Percentiles rank a stretch among this genome's conserved stretches.
phyloP scores from a whole-genome alignment of 139 green algal genomes.

The Tetraselmis chui region DNA sequence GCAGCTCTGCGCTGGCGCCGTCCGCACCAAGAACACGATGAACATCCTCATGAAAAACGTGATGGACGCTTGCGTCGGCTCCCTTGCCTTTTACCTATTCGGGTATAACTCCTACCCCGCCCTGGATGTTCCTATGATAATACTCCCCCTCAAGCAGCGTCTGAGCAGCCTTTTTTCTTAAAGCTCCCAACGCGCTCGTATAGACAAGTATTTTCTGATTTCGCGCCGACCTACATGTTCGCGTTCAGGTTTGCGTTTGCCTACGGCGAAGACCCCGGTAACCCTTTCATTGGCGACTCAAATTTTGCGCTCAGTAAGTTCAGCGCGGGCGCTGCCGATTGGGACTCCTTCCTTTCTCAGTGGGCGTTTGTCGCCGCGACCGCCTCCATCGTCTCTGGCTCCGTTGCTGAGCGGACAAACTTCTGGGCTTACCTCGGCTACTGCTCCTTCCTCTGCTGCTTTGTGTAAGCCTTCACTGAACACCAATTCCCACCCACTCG shows the following conservation, averaged over 20 bases:
- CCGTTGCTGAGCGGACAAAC: slow-evolving; percentile 62
- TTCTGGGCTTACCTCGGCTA: slow-evolving; percentile 50
- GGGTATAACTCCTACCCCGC: too few species aligned
- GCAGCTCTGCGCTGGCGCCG: slow-evolving; percentile 74
- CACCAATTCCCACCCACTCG: too few species aligned
- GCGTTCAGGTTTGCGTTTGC: slow-evolving; percentile 25
- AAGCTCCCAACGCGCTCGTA: too few species aligned
- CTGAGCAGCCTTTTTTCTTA: too few species aligned
- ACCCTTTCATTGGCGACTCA: slow-evolving; percentile 34
- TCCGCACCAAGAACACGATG: slow-evolving; percentile 82
- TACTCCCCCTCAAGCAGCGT: too few species aligned
- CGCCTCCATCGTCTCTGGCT: slow-evolving; percentile 58
- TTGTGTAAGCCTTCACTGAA: slow-evolving; percentile 34
- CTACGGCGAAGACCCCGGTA: slow-evolving; percentile 22
- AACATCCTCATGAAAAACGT: slow-evolving; percentile 87
- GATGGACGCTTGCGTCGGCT: slow-evolving; percentile 62
- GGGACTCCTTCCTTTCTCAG: slow-evolving; percentile 46
- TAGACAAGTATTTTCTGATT: too few species aligned
- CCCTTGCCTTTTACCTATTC: slow-evolving; percentile 54
- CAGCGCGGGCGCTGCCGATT: slow-evolving; percentile 10
- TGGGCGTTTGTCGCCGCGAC: slow-evolving; percentile 65
- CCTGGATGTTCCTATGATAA: too few species aligned
- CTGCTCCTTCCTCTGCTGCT: slow-evolving; percentile 18
- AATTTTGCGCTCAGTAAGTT: slow-evolving; percentile 25
- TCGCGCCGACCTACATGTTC: too few species aligned